Conservation (phyloP, 768 basidiomycete genomes). For the Rhodotorula sphaerocarpa region DNA sequence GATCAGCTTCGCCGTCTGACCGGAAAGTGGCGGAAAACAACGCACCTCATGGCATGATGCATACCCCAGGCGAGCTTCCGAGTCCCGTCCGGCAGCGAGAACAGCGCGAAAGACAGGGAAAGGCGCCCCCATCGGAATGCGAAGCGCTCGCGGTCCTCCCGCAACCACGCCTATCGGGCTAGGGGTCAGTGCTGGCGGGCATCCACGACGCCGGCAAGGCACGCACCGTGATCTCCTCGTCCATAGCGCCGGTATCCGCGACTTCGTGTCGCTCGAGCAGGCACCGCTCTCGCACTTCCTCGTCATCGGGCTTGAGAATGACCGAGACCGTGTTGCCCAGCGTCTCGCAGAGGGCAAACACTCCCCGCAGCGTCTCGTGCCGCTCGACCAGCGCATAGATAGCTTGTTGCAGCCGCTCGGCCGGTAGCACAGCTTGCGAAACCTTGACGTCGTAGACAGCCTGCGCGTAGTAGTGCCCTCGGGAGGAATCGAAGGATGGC, state of each 20-base stretch:
- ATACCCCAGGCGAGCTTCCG: slow-evolving; percentile 33
- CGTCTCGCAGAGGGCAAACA: slow-evolving; percentile 23
- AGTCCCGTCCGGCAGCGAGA: neutral
- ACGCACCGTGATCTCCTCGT: slow-evolving; percentile 14
- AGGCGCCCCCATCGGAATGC: slow-evolving; percentile 28
- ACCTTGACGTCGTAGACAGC: slow-evolving; percentile 22
- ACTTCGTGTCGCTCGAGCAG: slow-evolving; percentile 1
- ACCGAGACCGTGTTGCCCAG: neutral
- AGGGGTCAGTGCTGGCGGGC: neutral
- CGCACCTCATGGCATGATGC: slow-evolving; percentile 34
- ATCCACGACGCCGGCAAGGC: too few relatives aligned
- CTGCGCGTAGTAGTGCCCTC: slow-evolving; percentile 33
- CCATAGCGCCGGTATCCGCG: neutral
- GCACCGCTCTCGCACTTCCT: slow-evolving; percentile 10
- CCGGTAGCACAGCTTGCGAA: neutral
- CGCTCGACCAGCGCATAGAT: slow-evolving; percentile 8
- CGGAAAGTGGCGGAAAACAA: rapidly evolving
- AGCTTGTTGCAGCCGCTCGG: slow-evolving; percentile 5
- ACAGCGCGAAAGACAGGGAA: slow-evolving; percentile 24
- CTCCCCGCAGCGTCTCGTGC: slow-evolving; percentile 21
- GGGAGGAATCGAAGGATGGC: slow-evolving; percentile 20
- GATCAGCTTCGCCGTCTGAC: too few relatives aligned
- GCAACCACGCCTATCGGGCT: slow-evolving; percentile 15
- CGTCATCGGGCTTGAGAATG: slow-evolving; percentile 9
- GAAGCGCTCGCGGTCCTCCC: slow-evolving; percentile 6